Evolutionary conservation across 176 grass and related monocot species (phyloP).

Genomic region (Rhynchospora breviuscula): DNA sequence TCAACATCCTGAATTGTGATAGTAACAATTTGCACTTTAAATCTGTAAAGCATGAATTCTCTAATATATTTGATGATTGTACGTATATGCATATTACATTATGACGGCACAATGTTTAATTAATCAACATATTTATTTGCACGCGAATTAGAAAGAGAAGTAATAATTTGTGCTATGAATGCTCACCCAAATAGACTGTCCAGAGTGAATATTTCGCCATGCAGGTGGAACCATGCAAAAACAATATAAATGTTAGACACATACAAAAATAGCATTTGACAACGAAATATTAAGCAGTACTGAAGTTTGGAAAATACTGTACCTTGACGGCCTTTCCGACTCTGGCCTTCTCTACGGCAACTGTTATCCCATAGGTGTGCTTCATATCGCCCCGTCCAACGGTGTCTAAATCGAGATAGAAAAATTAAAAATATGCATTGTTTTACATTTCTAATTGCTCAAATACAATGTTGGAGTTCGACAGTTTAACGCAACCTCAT

Average conservation of each 20-base stretch:
- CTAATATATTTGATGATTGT: neutral
- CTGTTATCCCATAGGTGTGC: constrained; percentile 99
- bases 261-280: neutral
- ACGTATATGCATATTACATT: neutral
- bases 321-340: constrained; percentile 98
- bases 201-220: constrained; percentile 5
- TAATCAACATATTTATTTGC: neutral
- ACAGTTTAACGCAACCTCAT: too few relatives aligned
- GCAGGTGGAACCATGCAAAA: neutral
- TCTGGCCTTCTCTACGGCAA: constrained; percentile 93
- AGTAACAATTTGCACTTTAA: neutral
- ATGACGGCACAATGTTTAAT: neutral
- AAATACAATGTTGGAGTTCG: too few relatives aligned
- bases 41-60: neutral
- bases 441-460: neutral
- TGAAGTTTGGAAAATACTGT: neutral
- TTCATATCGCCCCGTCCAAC: constrained; percentile 95
- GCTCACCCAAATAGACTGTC: constrained; percentile 80
- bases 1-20: neutral
- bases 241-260: constrained; percentile 14
- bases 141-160: neutral
- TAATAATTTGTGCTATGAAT: neutral
- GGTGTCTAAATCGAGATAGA: constrained; percentile 27
- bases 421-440: neutral
- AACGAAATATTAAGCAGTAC: neutral